Base-by-base conservation (phyloP, 2,329 filamentous ascomycete genomes). In the Zasmidium citrigriseum region DNA sequence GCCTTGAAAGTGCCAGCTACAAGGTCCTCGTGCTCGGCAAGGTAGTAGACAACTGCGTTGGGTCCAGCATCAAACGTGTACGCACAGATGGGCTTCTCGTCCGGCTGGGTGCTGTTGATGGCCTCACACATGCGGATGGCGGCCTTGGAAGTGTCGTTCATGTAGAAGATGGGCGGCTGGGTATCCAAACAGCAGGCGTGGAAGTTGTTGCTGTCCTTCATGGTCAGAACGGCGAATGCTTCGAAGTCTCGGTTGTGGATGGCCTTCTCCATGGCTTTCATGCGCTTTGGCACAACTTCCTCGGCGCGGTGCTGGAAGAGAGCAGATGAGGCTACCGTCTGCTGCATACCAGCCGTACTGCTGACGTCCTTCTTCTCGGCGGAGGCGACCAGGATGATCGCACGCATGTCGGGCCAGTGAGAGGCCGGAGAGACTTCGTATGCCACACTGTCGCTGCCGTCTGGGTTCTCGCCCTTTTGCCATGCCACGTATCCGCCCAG, bases 1-100 rank as follows among this genome's bases (percentile, higher is more conserved):
- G 79, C 78, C 78, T 90, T 89, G 76, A 99, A 89, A 0, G 87
- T 84, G 9, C 92, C 93, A 0, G 92, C 85, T 2, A 98, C 88
- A 2, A 83, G 76, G 45, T 83, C 82, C 62, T 87, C 83, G 67
- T 96, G 85, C 80, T 93, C 83, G 72, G 93, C 89, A 44, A 93
- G 84, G 72, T 96, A 98, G 81, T 99, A 99, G 52, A 99, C 86
- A 52, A 99, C 96, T 44, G 92, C 92, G 77, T 99, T 99, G 55
- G 95, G 95, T 53, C 95, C 95, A 0, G 95, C 95, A 72, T 99
- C 95, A 70, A 98, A 99, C 0, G 95, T 99, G 76, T 99, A 99
- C 2, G 95, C 95, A 2, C 91, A 92, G 18, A 98, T 83, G 0
- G 85, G 87, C 77, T 86, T 88, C 54, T 91, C 92, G 3, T 89